phyloP scores from a whole-genome alignment of 2,329 filamentous ascomycete genomes.

The Zymoseptoria pseudotritici region DNA sequence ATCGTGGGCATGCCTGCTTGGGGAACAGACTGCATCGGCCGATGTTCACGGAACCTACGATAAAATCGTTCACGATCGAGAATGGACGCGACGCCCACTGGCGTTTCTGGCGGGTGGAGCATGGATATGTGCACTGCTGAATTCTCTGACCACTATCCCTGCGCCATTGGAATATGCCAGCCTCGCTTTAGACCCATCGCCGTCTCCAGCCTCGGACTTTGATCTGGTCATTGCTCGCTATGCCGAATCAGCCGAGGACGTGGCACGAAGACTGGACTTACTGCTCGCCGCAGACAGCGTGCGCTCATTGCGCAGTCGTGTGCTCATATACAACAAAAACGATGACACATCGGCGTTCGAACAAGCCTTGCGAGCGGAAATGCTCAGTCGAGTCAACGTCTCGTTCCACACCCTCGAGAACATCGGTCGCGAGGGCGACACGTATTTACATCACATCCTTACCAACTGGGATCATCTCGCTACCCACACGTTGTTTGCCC shows the following conservation, averaged over 20 bases:
- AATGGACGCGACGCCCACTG: background rate
- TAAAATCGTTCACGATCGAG: background rate
- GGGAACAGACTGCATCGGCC: too few species aligned
- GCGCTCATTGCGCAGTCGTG: background rate
- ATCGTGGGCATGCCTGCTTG: background rate
- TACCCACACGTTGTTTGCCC: slow-evolving; percentile 42
- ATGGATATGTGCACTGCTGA: background rate
- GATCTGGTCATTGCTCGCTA: background rate
- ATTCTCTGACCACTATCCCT: background rate
- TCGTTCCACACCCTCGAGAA: slow-evolving; percentile 24
- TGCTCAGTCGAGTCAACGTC: background rate
- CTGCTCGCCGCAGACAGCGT: background rate
- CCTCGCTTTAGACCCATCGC: background rate
- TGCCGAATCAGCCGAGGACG: background rate
- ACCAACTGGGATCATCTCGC: slow-evolving; percentile 38
- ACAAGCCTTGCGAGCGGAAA: background rate
- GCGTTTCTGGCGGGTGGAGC: background rate
- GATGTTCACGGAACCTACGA: background rate
- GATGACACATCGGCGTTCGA: background rate
- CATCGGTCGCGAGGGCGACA: slow-evolving; percentile 39
- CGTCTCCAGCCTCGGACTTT: background rate
- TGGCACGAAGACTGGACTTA: background rate
- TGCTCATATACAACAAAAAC: background rate
- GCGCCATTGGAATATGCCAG: background rate
- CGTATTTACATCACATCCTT: slow-evolving; percentile 43